These are phyloP conservation scores for Cnidoscolus chayamansa DNA, from an alignment of 441 rosid species.

Conservation along the genomic window DNA sequence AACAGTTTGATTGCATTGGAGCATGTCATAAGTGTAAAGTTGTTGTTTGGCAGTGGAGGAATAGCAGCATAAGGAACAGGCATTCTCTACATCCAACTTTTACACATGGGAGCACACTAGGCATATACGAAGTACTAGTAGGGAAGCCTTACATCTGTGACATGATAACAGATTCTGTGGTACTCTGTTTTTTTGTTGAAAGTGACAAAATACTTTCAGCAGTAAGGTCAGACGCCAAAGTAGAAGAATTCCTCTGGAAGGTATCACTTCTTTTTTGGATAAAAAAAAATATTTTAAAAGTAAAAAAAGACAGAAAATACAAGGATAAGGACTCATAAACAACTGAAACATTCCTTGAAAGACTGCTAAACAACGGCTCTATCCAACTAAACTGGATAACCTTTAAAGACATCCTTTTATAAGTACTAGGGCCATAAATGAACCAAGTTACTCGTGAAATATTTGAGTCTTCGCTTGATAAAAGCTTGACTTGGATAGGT, in stretches of 20 bases:
- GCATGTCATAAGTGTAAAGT: constrained; percentile 20
- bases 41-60: constrained; percentile 68
- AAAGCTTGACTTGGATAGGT: too few relatives aligned
- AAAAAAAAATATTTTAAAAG: neutral
- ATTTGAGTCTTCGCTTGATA: too few relatives aligned
- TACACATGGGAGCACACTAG: constrained; percentile 87
- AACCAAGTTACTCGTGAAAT: too few relatives aligned
- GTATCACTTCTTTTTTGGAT: constrained; percentile 29
- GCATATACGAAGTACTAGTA: constrained; percentile 76
- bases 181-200: constrained; percentile 66
- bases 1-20: neutral
- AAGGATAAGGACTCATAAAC: neutral
- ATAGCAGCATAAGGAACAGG: constrained; percentile 58
- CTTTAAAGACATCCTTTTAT: neutral
- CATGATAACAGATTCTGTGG: constrained; percentile 74
- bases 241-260: constrained; percentile 88
- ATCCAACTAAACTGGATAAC: neutral
- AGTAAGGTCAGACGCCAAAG: constrained; percentile 54
- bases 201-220: constrained; percentile 55
- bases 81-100: constrained; percentile 87
- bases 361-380: neutral
- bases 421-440: too few relatives aligned
- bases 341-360: neutral
- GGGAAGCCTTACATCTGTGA: constrained; percentile 76
- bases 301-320: neutral